Evolutionary conservation across 1,284 basidiomycete genomes (phyloP).

Genomic region (Malassezia obtusa): DNA sequence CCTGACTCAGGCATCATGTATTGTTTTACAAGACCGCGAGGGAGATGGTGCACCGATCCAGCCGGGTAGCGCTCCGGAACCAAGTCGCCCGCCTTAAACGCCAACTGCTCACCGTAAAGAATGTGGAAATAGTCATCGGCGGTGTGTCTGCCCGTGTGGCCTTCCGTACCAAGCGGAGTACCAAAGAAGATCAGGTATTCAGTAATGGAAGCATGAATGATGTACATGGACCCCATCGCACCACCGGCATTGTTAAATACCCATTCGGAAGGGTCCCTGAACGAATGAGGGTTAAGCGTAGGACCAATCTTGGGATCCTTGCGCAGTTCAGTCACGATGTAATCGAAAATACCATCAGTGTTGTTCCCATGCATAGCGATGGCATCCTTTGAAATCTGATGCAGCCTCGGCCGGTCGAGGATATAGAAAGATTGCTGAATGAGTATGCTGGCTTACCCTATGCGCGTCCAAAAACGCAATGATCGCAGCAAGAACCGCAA

Average conservation of each 20-base stretch:
- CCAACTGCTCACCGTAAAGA: constrained; percentile 82
- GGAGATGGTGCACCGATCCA: constrained; percentile 74
- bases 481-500: constrained; percentile 5
- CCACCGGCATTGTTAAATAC: constrained; percentile 96
- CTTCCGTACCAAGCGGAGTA: constrained; percentile 89
- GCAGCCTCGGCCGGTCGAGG: constrained; percentile 34
- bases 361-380: constrained; percentile 30
- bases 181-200: constrained; percentile 74
- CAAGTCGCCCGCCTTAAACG: constrained; percentile 69
- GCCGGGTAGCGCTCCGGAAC: constrained; percentile 59
- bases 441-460: not conserved
- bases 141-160: constrained; percentile 84
- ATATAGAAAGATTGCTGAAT: constrained; percentile 32
- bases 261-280: constrained; percentile 61
- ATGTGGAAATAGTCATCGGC: constrained; percentile 98
- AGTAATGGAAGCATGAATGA: constrained; percentile 87
- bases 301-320: constrained; percentile 31
- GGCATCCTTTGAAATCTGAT: constrained; percentile 27
- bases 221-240: constrained; percentile 94
- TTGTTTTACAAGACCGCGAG: constrained; percentile 76
- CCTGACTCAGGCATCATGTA: constrained; percentile 87
- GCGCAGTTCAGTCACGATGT: constrained; percentile 30
- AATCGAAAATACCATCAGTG: constrained; percentile 37
- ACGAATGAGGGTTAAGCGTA: constrained; percentile 35
- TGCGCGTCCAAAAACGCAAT: constrained; percentile 1